These are phyloP conservation scores for Raffaelea albimanens DNA, from an alignment of 2,329 filamentous ascomycete species.

Conservation along the genomic window DNA sequence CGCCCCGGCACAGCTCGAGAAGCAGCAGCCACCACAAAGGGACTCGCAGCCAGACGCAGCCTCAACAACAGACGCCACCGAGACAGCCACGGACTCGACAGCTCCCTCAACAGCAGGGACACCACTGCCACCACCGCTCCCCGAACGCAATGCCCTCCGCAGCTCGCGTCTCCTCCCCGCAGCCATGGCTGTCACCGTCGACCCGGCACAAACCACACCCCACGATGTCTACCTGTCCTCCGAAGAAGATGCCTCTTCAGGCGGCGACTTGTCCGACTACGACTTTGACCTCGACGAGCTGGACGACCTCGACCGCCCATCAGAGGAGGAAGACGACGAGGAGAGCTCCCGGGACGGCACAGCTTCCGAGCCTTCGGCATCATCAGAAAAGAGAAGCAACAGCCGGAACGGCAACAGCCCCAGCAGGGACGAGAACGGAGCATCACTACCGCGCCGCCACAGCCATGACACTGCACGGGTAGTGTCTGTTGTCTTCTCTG, in stretches of 20 bases:
- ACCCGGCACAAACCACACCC: slow-evolving; percentile 28
- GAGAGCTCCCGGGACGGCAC: background rate
- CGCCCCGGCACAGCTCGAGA: background rate
- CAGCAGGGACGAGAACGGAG: background rate
- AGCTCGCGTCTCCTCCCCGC: slow-evolving; percentile 35
- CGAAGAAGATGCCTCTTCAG: slow-evolving; percentile 56
- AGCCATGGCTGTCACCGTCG: slow-evolving; percentile 18
- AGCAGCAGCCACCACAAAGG: background rate
- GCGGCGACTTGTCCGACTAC: slow-evolving; percentile 47
- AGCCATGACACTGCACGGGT: slow-evolving; percentile 47
- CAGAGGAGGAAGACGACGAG: background rate
- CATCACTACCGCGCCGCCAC: slow-evolving; percentile 18
- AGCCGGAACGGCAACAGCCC: background rate
- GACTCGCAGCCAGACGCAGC: background rate
- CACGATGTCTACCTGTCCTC: slow-evolving; percentile 56
- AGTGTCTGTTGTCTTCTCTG: slow-evolving; percentile 49
- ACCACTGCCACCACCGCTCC: slow-evolving; percentile 32
- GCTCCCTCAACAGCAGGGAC: too few relatives aligned
- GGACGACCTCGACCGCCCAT: slow-evolving; percentile 31
- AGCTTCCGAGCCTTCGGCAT: slow-evolving; percentile 5
- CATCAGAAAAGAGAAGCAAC: slow-evolving; percentile 14
- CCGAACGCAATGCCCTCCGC: slow-evolving; percentile 39
- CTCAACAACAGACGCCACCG: slow-evolving; percentile 6
- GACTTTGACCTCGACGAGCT: slow-evolving; percentile 26
- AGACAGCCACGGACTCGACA: too few relatives aligned